Conservation (phyloP, 805 yeast genomes). For the Wickerhamiella slavikovae region DNA sequence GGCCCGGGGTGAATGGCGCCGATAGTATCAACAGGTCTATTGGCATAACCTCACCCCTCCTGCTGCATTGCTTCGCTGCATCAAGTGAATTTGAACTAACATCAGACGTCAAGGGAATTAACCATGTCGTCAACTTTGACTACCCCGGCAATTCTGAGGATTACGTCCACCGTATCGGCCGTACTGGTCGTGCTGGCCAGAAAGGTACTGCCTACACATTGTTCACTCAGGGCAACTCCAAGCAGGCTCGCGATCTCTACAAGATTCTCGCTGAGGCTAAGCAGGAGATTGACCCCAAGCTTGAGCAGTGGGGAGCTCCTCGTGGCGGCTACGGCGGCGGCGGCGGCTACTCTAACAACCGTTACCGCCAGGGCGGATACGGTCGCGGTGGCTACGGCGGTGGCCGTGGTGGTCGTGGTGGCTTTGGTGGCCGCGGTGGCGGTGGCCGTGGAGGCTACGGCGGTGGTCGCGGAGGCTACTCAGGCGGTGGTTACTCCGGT, state of each 20-base stretch:
- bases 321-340: conserved; percentile 44
- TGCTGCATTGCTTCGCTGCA: no score
- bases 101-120: conserved; percentile 93
- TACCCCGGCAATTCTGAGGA: conserved; percentile 78
- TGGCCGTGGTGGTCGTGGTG: conserved; percentile 1
- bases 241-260: conserved; percentile 76
- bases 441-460: conserved; percentile 1
- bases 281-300: conserved; percentile 67
- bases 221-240: conserved; percentile 51
- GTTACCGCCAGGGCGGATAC: conserved; percentile 22
- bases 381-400: conserved; percentile 3
- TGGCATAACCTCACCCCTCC: no score
- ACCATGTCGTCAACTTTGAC: conserved; percentile 79
- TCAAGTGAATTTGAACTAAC: no score
- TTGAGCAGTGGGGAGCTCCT: conserved; percentile 57
- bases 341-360: conserved; percentile 22
- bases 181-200: conserved; percentile 98
- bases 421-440: conserved; percentile 2
- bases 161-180: conserved; percentile 95
- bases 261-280: conserved; percentile 89
- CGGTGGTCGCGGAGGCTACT: not conserved
- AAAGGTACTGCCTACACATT: conserved; percentile 88
- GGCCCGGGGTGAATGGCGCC: no score
- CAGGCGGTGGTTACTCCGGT: no score
- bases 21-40: no score